Evolutionary conservation across 2,329 filamentous ascomycete species (phyloP).

Genomic region (Purpureocillium takamizusanense): DNA sequence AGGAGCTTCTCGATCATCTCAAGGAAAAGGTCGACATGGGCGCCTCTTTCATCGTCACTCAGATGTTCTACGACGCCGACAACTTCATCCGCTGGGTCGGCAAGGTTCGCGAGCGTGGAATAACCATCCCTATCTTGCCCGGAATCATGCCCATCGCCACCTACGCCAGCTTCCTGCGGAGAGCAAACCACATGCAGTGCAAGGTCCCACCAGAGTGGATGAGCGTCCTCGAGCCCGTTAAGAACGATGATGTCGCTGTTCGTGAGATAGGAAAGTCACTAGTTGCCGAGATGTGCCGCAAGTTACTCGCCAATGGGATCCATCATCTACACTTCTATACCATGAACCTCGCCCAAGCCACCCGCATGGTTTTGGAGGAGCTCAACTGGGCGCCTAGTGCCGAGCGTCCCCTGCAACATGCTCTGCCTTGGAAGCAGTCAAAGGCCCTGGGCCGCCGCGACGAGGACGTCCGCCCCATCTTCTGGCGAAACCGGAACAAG

Average conservation of each 20-base stretch:
- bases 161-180: conserved; percentile 82
- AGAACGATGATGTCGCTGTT: conserved; percentile 92
- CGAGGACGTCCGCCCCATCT: conserved; percentile 95
- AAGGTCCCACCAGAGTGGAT: conserved; percentile 75
- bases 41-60: conserved; percentile 88
- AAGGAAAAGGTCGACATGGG: conserved; percentile 97
- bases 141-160: conserved; percentile 89
- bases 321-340: conserved; percentile 96
- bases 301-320: conserved; percentile 74
- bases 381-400: conserved; percentile 71
- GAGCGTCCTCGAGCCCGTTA: conserved; percentile 76
- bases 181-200: conserved; percentile 86
- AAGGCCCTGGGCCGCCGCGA: conserved; percentile 79
- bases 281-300: conserved; percentile 82
- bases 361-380: conserved; percentile 88
- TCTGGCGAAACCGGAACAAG: conserved; percentile 96
- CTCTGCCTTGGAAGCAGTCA: conserved; percentile 94
- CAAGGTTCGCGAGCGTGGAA: conserved; percentile 77
- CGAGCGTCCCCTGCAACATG: conserved; percentile 71
- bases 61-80: conserved; percentile 99
- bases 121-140: conserved; percentile 73
- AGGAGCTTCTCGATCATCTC: conserved; percentile 77
- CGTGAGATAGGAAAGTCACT: conserved; percentile 81
- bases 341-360: conserved; percentile 95
- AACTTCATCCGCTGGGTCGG: conserved; percentile 88